Percentiles rank a stretch among this genome's conserved stretches.
phyloP scores from a whole-genome alignment of 495 filamentous ascomycete genomes.

The Lasiosphaeria miniovina region DNA sequence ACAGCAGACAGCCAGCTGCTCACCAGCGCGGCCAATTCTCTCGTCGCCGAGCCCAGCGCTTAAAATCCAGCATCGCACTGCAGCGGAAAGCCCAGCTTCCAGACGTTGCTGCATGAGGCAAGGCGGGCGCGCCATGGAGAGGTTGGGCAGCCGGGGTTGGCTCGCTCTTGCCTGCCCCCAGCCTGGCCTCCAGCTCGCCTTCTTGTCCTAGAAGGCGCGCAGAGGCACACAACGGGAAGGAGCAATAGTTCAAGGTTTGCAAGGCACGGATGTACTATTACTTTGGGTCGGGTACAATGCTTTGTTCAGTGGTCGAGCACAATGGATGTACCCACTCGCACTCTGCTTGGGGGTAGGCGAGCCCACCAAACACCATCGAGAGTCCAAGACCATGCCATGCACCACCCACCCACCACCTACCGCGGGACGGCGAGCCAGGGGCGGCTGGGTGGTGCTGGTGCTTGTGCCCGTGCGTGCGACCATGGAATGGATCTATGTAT shows the following conservation, averaged over 20 bases:
- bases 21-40: conserved; percentile 3
- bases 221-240: too few species aligned
- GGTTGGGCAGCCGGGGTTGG: conserved; percentile 1
- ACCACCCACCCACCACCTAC: not conserved
- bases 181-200: not conserved
- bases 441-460: not conserved
- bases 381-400: not conserved
- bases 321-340: too few species aligned
- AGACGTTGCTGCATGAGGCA: conserved; percentile 19
- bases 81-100: conserved; percentile 23
- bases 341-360: too few species aligned
- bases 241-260: too few species aligned
- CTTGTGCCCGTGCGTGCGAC: not conserved
- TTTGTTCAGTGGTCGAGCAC: too few species aligned
- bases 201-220: too few species aligned
- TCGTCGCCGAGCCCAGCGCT: conserved; percentile 16
- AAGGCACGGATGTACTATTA: too few species aligned
- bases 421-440: not conserved
- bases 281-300: too few species aligned
- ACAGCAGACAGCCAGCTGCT: conserved; percentile 2
- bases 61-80: conserved; percentile 25
- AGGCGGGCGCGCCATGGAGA: not conserved
- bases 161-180: not conserved
- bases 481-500: too few species aligned
- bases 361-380: not conserved